These are phyloP conservation scores for Apiospora hydei DNA, from an alignment of 2,329 filamentous ascomycete genomes.

Conservation along the genomic window DNA sequence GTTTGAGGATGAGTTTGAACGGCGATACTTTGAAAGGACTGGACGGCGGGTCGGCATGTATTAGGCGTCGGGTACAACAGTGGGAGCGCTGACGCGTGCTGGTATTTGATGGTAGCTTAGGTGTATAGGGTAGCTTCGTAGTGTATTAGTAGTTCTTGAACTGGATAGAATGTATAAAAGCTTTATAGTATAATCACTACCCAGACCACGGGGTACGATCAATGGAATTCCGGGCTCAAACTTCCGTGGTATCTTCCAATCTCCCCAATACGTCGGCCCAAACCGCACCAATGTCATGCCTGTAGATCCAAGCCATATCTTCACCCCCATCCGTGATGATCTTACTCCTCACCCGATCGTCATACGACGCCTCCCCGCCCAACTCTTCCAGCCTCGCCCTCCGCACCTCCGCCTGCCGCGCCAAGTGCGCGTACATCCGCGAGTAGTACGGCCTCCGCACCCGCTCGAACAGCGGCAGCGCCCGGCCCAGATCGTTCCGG, in stretches of 20 bases:
- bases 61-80: too few relatives aligned
- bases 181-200: too few relatives aligned
- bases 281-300: slow-evolving; percentile 35
- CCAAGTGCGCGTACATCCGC: slow-evolving; percentile 39
- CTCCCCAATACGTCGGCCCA: slow-evolving; percentile 24
- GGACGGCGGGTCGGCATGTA: too few relatives aligned
- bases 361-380: slow-evolving; percentile 30
- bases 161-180: too few relatives aligned
- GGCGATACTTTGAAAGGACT: too few relatives aligned
- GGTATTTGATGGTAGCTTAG: too few relatives aligned
- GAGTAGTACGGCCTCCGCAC: slow-evolving; percentile 42
- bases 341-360: slow-evolving; percentile 35
- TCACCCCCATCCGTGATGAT: slow-evolving; percentile 36
- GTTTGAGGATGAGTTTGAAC: too few relatives aligned
- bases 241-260: not conserved
- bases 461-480: slow-evolving; percentile 37
- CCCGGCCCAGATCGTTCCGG: slow-evolving; percentile 35
- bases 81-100: too few relatives aligned
- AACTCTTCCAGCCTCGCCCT: slow-evolving; percentile 30
- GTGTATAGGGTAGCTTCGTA: too few relatives aligned
- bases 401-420: slow-evolving; percentile 30
- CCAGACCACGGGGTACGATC: too few relatives aligned
- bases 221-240: not conserved
- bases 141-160: too few relatives aligned
- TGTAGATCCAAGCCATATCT: slow-evolving; percentile 38